A percentile compares a stretch with the other conserved stretches of the same genome.
Evolutionary conservation across 495 filamentous ascomycete species (phyloP).

Genomic region (Sporormia fimetaria): DNA sequence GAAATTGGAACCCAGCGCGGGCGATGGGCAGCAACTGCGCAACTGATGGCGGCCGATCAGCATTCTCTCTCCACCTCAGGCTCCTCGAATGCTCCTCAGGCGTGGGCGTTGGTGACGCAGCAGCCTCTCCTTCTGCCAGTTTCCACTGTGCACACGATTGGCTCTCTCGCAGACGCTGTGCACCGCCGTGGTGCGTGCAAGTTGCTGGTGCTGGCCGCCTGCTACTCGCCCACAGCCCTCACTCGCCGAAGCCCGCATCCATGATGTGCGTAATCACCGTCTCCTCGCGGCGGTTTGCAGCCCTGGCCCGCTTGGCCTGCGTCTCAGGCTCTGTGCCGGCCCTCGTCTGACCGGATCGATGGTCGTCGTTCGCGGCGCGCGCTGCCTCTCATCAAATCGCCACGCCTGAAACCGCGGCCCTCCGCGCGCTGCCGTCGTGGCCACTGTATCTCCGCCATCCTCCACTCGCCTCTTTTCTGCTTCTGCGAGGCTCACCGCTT

Average conservation of each 20-base stretch:
- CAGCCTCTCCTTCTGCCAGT: conserved; percentile 1
- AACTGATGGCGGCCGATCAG: not conserved
- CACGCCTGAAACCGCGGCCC: conserved; percentile 13
- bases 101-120: not conserved
- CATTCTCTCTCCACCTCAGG: not conserved
- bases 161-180: not conserved
- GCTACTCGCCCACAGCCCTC: conserved; percentile 1
- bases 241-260: conserved; percentile 2
- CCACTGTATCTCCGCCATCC: conserved; percentile 3
- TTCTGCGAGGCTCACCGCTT: conserved; percentile 18
- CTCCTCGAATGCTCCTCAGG: not conserved
- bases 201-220: not conserved
- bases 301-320: conserved; percentile 4
- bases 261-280: conserved; percentile 7
- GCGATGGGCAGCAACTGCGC: conserved; percentile 10
- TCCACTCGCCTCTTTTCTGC: not conserved
- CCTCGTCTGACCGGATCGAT: conserved; percentile 2
- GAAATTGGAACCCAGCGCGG: not conserved
- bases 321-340: conserved; percentile 5
- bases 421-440: conserved; percentile 5
- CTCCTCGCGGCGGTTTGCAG: conserved; percentile 10
- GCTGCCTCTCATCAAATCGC: conserved; percentile 13
- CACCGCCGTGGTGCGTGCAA: not conserved
- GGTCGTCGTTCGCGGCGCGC: conserved; percentile 9
- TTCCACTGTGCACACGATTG: not conserved